phyloP scores from a whole-genome alignment of 2,329 filamentous ascomycete genomes.

The Stagonosporopsis rhizophila region DNA sequence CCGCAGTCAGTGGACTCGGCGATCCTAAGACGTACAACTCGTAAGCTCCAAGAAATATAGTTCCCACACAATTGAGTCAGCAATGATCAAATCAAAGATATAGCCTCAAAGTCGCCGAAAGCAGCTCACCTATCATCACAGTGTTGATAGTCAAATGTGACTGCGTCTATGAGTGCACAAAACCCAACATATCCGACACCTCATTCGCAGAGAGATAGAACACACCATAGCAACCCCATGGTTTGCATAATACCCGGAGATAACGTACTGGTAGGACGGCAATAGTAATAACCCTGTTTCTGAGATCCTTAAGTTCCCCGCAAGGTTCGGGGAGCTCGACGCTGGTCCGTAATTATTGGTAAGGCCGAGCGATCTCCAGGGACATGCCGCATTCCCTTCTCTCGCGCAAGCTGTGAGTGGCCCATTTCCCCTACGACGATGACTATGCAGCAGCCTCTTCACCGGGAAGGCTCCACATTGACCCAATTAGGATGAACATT shows the following conservation, averaged over 20 bases:
- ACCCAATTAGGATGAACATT: neutral
- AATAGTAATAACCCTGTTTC: neutral
- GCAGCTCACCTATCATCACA: neutral
- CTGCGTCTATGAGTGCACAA: neutral
- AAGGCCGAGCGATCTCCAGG: conserved; percentile 11
- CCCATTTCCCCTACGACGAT: neutral
- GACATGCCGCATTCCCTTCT: neutral
- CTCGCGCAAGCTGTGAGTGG: neutral
- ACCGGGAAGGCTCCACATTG: neutral
- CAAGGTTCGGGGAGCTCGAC: conserved; percentile 6
- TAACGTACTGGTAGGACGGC: neutral
- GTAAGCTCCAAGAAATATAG: neutral
- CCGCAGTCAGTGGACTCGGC: conserved; percentile 1
- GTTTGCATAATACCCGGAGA: neutral
- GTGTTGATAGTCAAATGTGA: neutral
- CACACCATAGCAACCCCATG: neutral
- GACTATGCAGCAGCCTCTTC: neutral
- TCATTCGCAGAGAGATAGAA: neutral
- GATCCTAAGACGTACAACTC: neutral
- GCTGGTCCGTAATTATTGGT: neutral
- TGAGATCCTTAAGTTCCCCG: neutral
- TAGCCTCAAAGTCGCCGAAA: neutral
- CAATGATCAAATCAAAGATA: neutral
- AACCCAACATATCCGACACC: neutral
- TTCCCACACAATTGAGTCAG: neutral